phyloP scores from a whole-genome alignment of 129 eudicot species.

The Daucus carota region DH1_v3.0 NC_030385.2:613501-614000 shows the following conservation, averaged over 20 bases:
- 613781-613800: slow-evolving; percentile 26
- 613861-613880: slow-evolving; percentile 29
- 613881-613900: slow-evolving; percentile 34
- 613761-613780: slow-evolving; percentile 36
- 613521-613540: slow-evolving; percentile 37
- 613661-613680: slow-evolving; percentile 91
- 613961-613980: slow-evolving; percentile 36
- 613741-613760: slow-evolving; percentile 74
- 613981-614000: slow-evolving; percentile 26
- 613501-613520: slow-evolving; percentile 35
- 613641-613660: slow-evolving; percentile 79
- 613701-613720: slow-evolving; percentile 74
- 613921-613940: slow-evolving; percentile 27
- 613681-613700: slow-evolving; percentile 66
- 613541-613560: slow-evolving; percentile 32
- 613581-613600: slow-evolving; percentile 25
- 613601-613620: slow-evolving; percentile 38
- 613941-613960: slow-evolving; percentile 24
- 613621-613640: slow-evolving; percentile 53
- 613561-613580: slow-evolving; percentile 37
- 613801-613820: slow-evolving; percentile 11
- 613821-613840: slow-evolving; percentile 7
- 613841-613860: slow-evolving; percentile 23
- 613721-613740: slow-evolving; percentile 94
- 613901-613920: slow-evolving; percentile 31